These are phyloP conservation scores for Penicillium simplicissimum DNA, from an alignment of 495 filamentous ascomycete genomes.

Conservation along the genomic window DNA sequence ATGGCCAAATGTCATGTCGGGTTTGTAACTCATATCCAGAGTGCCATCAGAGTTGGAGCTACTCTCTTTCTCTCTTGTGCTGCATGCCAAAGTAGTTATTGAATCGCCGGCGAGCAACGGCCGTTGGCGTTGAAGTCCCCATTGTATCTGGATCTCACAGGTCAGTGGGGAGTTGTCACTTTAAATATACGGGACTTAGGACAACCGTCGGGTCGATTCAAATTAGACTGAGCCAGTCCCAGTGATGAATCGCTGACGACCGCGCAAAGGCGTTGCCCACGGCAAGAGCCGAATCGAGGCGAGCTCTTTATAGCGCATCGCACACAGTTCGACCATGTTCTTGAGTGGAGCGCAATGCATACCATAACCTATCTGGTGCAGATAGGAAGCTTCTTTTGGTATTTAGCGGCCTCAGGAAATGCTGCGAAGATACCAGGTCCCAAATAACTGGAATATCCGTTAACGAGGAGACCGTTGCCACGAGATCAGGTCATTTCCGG, in stretches of 20 bases:
- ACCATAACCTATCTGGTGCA: constrained; percentile 14
- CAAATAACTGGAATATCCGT: constrained; percentile 17
- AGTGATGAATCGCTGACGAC: neutral
- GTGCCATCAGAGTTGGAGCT: constrained; percentile 1
- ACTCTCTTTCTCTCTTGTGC: neutral
- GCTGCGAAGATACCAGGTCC: constrained; percentile 15
- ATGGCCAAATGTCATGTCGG: neutral
- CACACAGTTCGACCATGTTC: neutral
- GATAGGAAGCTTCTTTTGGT: constrained; percentile 16
- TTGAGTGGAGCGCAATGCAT: constrained; percentile 8
- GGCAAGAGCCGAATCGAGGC: neutral
- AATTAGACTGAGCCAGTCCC: neutral
- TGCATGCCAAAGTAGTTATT: neutral
- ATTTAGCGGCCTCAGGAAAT: constrained; percentile 19
- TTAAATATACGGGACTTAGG: neutral
- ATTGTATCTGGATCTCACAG: neutral
- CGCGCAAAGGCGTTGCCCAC: neutral
- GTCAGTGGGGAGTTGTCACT: neutral
- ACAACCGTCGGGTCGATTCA: neutral
- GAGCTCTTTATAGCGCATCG: neutral
- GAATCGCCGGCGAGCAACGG: neutral
- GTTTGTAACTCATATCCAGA: neutral
- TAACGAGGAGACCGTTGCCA: no score
- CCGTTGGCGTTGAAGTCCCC: neutral
- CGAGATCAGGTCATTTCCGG: no score